Evolutionary conservation across 148 eudicot species (phyloP).

Genomic region (Vaccinium macrocarpon): DNA sequence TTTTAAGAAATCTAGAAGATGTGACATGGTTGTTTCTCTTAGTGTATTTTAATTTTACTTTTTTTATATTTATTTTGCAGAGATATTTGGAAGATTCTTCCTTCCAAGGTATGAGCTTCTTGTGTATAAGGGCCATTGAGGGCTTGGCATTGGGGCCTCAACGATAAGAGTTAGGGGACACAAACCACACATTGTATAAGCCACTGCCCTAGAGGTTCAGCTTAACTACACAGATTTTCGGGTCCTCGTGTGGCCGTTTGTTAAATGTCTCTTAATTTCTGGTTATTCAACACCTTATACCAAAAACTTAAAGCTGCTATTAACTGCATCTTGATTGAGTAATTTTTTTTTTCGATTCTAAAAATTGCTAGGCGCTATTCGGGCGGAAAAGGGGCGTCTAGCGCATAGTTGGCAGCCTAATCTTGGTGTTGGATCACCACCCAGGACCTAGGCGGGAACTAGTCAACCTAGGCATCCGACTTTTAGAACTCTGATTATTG

Average conservation of each 20-base stretch:
- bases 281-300: background rate
- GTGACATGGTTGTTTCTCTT: background rate
- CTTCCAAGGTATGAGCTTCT: constrained; percentile 54
- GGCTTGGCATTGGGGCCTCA: background rate
- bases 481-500: no score
- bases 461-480: no score
- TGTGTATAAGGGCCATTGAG: background rate
- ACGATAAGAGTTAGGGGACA: background rate
- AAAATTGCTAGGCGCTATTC: no score
- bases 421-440: no score
- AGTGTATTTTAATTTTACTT: no score
- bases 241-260: no score
- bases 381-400: no score
- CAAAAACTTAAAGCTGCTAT: background rate
- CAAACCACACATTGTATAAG: background rate
- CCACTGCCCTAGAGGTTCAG: background rate
- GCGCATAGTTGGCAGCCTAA: no score
- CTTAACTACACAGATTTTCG: no score
- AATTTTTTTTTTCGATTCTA: no score
- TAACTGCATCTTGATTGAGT: background rate
- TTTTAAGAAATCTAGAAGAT: background rate
- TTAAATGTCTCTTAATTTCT: no score
- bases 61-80: constrained; percentile 39
- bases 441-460: no score
- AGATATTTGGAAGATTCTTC: constrained; percentile 65